Evolutionary conservation across 176 grass and related monocot species (phyloP).

Genomic region (Avena insularis): DNA sequence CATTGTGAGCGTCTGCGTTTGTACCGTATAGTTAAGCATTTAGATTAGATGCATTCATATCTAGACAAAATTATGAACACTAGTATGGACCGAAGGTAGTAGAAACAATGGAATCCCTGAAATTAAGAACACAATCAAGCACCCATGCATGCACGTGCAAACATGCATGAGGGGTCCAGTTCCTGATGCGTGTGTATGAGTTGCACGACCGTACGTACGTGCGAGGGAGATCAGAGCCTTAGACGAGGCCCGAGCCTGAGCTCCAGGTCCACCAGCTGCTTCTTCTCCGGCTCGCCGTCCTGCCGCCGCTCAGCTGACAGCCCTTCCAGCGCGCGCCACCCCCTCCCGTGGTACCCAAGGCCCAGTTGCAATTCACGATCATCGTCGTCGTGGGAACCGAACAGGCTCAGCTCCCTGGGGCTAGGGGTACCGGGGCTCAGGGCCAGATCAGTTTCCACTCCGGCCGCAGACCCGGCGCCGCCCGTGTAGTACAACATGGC

Average conservation of each 20-base stretch:
- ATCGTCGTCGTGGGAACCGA: too few relatives aligned
- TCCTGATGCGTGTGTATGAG: not conserved
- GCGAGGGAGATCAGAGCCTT: conserved; percentile 31
- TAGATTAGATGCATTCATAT: too few relatives aligned
- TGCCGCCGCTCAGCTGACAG: not conserved
- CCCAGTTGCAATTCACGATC: too few relatives aligned
- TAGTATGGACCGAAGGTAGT: too few relatives aligned
- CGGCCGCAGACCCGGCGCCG: not conserved
- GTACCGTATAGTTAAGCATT: too few relatives aligned
- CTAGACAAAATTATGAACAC: too few relatives aligned
- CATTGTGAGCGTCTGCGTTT: too few relatives aligned
- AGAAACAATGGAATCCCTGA: not conserved
- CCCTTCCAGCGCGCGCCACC: not conserved
- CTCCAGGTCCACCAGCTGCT: conserved; percentile 42
- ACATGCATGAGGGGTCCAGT: not conserved
- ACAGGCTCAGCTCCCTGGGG: not conserved
- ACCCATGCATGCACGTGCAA: not conserved
- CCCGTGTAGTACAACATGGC: conserved; percentile 12
- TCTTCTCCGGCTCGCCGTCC: conserved; percentile 42
- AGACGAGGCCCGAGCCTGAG: conserved; percentile 52
- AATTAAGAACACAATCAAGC: not conserved
- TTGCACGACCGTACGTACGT: conserved; percentile 13
- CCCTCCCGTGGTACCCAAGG: conserved; percentile 11
- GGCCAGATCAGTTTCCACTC: not conserved
- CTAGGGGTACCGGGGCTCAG: conserved; percentile 37